Evolutionary conservation across 1,139 yeast genomes (phyloP).

Genomic region (Kodamaea arcana): DNA sequence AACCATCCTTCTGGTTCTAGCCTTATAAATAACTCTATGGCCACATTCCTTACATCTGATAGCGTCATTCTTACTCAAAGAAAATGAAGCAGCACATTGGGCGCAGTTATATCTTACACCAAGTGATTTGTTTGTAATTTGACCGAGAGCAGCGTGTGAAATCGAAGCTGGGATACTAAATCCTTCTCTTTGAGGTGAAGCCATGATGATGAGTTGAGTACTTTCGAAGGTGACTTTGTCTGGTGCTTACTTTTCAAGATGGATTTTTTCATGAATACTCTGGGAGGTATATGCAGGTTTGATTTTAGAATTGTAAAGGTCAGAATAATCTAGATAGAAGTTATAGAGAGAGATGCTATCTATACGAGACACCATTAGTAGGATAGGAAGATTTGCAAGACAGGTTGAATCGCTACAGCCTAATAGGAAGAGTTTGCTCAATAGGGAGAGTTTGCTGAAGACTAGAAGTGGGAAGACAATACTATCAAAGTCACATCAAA

Average conservation of each 20-base stretch:
- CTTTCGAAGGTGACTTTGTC: neutral
- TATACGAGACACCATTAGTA: slow-evolving; percentile 21
- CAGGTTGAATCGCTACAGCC: slow-evolving; percentile 14
- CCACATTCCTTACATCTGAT: slow-evolving; percentile 99
- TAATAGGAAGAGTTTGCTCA: neutral
- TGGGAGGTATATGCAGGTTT: too few species aligned
- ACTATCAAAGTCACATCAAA: neutral
- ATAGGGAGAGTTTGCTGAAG: neutral
- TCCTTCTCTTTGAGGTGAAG: slow-evolving; percentile 78
- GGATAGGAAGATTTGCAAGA: slow-evolving; percentile 20
- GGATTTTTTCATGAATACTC: neutral
- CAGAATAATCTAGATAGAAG: too few species aligned
- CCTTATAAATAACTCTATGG: slow-evolving; percentile 94
- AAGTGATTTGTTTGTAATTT: slow-evolving; percentile 62
- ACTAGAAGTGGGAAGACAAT: neutral
- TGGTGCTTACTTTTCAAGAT: too few species aligned
- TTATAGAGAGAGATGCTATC: slow-evolving; percentile 15
- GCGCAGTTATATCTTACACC: slow-evolving; percentile 96
- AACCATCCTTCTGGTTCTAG: slow-evolving; percentile 94
- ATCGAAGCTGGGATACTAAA: slow-evolving; percentile 83
- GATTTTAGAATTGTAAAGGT: too few species aligned
- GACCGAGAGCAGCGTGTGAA: slow-evolving; percentile 67
- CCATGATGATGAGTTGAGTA: slow-evolving; percentile 32
- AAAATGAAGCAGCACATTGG: slow-evolving; percentile 87
- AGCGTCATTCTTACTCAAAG: slow-evolving; percentile 90